A percentile compares a stretch with the other conserved stretches of the same genome.
phyloP scores from a whole-genome alignment of 2,329 filamentous ascomycete genomes.

The Penicillium corylophilum region DNA sequence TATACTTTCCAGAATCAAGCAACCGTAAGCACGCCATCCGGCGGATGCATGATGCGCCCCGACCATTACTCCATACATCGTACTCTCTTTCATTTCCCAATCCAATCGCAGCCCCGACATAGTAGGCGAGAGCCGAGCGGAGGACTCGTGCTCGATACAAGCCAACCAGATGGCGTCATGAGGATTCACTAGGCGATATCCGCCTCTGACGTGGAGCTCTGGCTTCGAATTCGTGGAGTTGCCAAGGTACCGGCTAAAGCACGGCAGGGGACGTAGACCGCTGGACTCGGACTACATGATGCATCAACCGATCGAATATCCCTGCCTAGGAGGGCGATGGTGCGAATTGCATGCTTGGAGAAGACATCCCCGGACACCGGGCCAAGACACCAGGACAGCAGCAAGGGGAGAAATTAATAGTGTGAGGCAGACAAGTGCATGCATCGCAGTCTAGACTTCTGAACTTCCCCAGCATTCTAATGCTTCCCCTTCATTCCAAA shows the following conservation, averaged over 20 bases:
- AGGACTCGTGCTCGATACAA: constrained; percentile 1
- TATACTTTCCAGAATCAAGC: background rate
- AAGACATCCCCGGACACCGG: background rate
- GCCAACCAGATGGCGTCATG: constrained; percentile 9
- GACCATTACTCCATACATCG: background rate
- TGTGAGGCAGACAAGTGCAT: background rate
- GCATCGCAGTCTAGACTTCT: constrained; percentile 1
- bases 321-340: background rate
- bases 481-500: background rate
- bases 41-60: background rate
- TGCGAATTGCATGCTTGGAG: background rate
- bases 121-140: constrained; percentile 20
- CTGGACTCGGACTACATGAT: background rate
- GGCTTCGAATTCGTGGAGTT: background rate
- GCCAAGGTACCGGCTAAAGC: background rate
- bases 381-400: background rate
- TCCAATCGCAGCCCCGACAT: background rate
- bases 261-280: background rate
- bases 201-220: background rate
- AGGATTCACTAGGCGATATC: background rate
- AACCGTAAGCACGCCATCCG: constrained; percentile 13
- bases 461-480: background rate
- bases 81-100: background rate
- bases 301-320: background rate
- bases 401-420: background rate